Evolutionary conservation across 2,329 filamentous ascomycete genomes (phyloP), one percentile per base, ranked within the genome.

Genomic region (Fulvia fulva): DNA sequence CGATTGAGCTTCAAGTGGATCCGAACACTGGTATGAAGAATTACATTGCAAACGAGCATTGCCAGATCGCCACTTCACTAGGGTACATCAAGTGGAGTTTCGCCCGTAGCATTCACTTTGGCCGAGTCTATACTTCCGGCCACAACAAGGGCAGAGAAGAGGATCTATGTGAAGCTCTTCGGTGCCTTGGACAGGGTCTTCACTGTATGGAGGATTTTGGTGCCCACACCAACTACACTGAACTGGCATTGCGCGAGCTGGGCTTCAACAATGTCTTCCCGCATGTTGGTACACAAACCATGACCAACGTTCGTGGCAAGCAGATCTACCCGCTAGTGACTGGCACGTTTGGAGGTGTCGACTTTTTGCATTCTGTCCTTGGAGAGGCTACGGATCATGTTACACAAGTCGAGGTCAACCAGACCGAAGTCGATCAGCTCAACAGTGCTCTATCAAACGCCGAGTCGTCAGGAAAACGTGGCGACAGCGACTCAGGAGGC

Each of bases 11-110:
- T 12, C 75, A 74, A 4, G 67, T 81, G 9, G 78, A 81, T 62
- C 66, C 66, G 3, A 65, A 69, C 21, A 94, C 90, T 0, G 92
- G 92, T n/a, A 96, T 99, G 93, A 99, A 97, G 76, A 97, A 97
- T 73, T 99, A 99, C 74, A 97, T 99, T 65, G 87, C 93, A 60
- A 97, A 97, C 69, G 93, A 97, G 73, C 79, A 77, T 14, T 90
- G 91, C 4, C 83, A 84, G 43, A 97, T 92, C 89, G 90, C 92
- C 1, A 99, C 94, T 21, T 96, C 91, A 63, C 80, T 89, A 7
- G 92, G 89, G 41, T 97, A 71, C 54, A 67, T 74, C 59, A 70
- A 71, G 57, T 70, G 69, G 65, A 77, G 75, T 19, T 78, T 81
- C 50, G 71, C 75, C 23, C 74, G 78, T 53, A 74, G 74, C 22